phyloP scores from a whole-genome alignment of 164 flowering plant genomes.

The Chimonanthus salicifolius region DNA sequence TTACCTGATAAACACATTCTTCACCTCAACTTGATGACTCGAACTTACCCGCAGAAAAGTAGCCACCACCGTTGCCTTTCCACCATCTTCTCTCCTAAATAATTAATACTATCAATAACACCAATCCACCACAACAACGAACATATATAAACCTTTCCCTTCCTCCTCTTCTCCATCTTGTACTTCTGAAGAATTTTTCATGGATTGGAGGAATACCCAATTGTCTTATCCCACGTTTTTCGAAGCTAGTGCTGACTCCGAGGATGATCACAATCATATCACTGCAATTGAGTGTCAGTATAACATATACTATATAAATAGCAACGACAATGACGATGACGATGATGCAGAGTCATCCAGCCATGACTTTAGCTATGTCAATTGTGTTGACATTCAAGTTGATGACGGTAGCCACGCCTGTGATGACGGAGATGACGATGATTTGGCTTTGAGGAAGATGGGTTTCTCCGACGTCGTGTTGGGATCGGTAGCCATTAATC shows the following conservation, averaged over 20 bases:
- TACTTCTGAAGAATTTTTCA: no score
- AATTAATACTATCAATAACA: no score
- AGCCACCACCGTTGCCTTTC: no score
- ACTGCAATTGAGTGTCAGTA: background rate
- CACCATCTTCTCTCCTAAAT: no score
- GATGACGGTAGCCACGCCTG: background rate
- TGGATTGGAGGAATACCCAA: no score
- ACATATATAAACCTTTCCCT: no score
- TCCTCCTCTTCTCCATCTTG: no score
- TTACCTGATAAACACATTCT: no score
- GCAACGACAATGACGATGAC: background rate
- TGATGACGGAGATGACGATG: background rate
- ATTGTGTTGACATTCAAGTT: background rate
- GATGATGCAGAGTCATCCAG: conserved; percentile 2
- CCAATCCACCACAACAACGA: no score
- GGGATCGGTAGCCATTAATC: background rate
- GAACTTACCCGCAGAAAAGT: no score
- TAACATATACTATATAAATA: background rate
- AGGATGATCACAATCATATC: background rate
- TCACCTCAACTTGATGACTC: no score
- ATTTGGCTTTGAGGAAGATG: background rate
- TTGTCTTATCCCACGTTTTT: background rate
- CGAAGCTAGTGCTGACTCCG: background rate
- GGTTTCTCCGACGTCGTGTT: background rate
- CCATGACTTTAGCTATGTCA: background rate